Evolutionary conservation across 202 grass and related monocot species (phyloP).

Genomic region (Cymbopogon flexuosus): DNA sequence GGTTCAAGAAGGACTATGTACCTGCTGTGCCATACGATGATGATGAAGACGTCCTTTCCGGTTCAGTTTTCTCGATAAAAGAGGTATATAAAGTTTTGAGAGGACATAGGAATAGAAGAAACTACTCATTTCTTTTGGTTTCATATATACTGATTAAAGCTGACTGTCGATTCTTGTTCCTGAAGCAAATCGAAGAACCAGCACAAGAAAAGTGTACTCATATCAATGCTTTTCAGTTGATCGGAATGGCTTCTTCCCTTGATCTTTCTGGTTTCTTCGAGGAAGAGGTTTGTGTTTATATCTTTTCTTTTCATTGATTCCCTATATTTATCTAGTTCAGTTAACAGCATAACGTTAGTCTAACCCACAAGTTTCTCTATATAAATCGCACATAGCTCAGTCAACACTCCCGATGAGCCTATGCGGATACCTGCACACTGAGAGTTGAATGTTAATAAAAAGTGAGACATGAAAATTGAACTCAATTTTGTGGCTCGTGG

Average conservation of each 20-base stretch:
- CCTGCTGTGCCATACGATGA: slow-evolving; percentile 51
- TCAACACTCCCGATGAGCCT: neutral
- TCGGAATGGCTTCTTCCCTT: slow-evolving; percentile 83
- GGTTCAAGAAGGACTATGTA: slow-evolving; percentile 71
- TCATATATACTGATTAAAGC: slow-evolving; percentile 1
- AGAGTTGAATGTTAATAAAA: neutral
- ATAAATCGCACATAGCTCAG: neutral
- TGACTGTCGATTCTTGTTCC: slow-evolving; percentile 22
- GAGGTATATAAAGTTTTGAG: slow-evolving; percentile 40
- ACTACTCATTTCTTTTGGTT: neutral
- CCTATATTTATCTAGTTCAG: neutral
- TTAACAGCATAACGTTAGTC: neutral
- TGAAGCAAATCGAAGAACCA: slow-evolving; percentile 46
- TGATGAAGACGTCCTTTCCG: slow-evolving; percentile 42
- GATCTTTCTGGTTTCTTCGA: slow-evolving; percentile 97
- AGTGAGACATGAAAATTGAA: neutral
- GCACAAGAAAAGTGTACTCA: slow-evolving; percentile 37
- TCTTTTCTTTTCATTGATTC: neutral
- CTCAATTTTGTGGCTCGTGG: slow-evolving; percentile 14
- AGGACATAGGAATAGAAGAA: neutral
- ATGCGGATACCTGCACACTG: slow-evolving; percentile 11
- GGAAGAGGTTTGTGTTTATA: slow-evolving; percentile 70
- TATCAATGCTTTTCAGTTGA: slow-evolving; percentile 96
- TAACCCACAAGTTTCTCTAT: neutral
- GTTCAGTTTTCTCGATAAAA: slow-evolving; percentile 38